Evolutionary conservation across 202 grass and related monocot genomes (phyloP), one percentile per base, ranked within the genome.

Genomic region (Sporobolus alterniflorus): DNA sequence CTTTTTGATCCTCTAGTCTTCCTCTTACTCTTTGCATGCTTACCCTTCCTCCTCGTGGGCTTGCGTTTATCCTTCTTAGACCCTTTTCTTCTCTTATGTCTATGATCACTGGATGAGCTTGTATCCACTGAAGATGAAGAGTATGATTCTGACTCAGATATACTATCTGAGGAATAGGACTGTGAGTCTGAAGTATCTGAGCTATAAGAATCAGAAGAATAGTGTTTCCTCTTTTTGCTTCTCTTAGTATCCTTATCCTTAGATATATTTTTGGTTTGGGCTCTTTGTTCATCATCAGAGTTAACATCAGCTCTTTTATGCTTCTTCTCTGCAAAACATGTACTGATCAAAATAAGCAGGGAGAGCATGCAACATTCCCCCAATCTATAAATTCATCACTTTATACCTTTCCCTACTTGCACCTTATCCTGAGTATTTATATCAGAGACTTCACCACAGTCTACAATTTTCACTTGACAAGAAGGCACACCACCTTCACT

Each of bases 161-260:
- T 69, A 85, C 82, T 88, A 61, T 92, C 82, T 81, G 85, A 94
- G 13, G 89, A 89, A 86, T 91, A 88, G 24, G 89, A 94, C 47
- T 32, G 39, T 20, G 87, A 92, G 81, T 80, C 89, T 76, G 92
- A 94, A 90, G 78, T 79, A 65, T 95, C 84, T 66, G 93, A 95
- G 67, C 87, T 95, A 78, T 77, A 90, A 55, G 93, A 95, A 81
- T 92, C 93, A 30, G 93, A 92, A 54, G 89, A 92, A 73, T 84
- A 88, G 51, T 92, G 83, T 29, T 79, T 92, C 83, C 89, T 92
- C 85, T 89, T 94, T 85, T 85, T 92, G 72, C 65, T 86, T 70
- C 62, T 84, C 74, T 73, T 92, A 73, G 82, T 55, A 71, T 84
- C 40, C 20, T 33, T 80, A n/a, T n/a, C n/a, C n/a, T n/a, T n/a